Base-by-base conservation (phyloP, 2,329 filamentous ascomycete genomes). In the Blastomyces parvus region DNA sequence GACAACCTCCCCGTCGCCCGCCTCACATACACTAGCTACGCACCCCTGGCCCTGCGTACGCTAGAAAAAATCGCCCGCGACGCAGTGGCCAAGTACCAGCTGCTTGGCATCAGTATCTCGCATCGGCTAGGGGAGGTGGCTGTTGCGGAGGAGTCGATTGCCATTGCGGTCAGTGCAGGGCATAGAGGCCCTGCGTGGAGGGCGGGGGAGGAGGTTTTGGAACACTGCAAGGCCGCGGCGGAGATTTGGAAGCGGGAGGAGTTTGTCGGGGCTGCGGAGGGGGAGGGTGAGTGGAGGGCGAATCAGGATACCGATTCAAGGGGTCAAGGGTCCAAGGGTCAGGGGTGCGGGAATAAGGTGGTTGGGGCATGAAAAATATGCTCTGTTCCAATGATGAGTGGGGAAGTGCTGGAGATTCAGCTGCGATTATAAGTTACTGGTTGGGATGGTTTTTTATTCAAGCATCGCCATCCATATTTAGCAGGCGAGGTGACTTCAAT, bases 231-330 rank as follows among this genome's bases (percentile, higher is more conserved):
- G 79, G 84, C 84, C 62, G 86, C 82, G 67, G 90, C 90, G n/a
- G 94, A 99, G 79, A 87, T 99, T 52, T 97, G 93, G 93, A 97
- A 97, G 78, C 81, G 86, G 67, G 93, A 97, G 78, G 88, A 91
- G 74, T 97, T 97, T 80, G 85, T 83, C 56, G 88, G 84, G 1
- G 88, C 86, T 27, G 50, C 69, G 25, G 87, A 88, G 66, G 89
- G 87, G 19, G 81, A 60, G 30, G 75, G 83, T 7, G 83, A 94
- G 55, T 97, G 92, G 92, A 87, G 91, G 77, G 90, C 89, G 65
- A 97, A 97, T 77, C 79, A 87, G 67, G 91, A 96, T 76, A 89
- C 88, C 11, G 79, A 81, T 64, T 76, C 78, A 58, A 88, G 73
- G 64, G 75, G 76, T 63, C n/a, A n/a, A n/a, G n/a, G n/a, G n/a